Evolutionary conservation across 2,329 filamentous ascomycete genomes (phyloP), one percentile per base, ranked within the genome.

Genomic region (Rhinocladiella mackenziei): DNA sequence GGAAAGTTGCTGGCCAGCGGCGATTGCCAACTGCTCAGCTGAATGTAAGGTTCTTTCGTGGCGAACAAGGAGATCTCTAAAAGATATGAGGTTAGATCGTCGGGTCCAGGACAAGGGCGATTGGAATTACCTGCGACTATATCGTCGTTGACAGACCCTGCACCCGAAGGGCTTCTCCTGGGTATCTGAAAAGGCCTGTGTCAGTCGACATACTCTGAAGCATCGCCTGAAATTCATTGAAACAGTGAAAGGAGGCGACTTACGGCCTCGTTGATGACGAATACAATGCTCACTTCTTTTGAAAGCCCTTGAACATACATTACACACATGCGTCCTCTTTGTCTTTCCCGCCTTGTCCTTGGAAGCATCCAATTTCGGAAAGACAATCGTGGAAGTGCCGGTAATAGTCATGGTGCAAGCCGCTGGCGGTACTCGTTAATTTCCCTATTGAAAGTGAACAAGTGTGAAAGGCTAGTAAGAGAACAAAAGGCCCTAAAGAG

Each of bases 271-370:
- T 45, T 65, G 60, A 46, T 65, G 62, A 19, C 62, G 56, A 39
- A 60, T 56, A 36, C 61, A 63, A 50, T 65, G 62, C 46, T 65
- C 62, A 20, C 55, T 60, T 26, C 62, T 54, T 43, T 64, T 64
- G 53, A 65, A 65, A 11, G 56, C 48, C 35, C 57, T 55, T 20
- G 54, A 53, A 48, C 62, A 65, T 38, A 58, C 56, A 19, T 45
- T 55, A 45, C 59, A 61, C 11, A 55, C 53, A 48, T 59, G 53
- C 6, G 33, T 44, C 36, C 48, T 41, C 36, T 51, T 51, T 13
- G 23, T n/a, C 20, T 39, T 45, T 5, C 35, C 36, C 18, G 43
- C 23, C 9, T 37, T 37, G 18, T 44, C 40, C 39, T 51, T 51
- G n/a, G 26, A 11, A 11, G 35, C 15, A 39, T 51, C 48, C 14